Conservation (phyloP, 345 rosid species). For the Euphorbia tirucalli region DNA sequence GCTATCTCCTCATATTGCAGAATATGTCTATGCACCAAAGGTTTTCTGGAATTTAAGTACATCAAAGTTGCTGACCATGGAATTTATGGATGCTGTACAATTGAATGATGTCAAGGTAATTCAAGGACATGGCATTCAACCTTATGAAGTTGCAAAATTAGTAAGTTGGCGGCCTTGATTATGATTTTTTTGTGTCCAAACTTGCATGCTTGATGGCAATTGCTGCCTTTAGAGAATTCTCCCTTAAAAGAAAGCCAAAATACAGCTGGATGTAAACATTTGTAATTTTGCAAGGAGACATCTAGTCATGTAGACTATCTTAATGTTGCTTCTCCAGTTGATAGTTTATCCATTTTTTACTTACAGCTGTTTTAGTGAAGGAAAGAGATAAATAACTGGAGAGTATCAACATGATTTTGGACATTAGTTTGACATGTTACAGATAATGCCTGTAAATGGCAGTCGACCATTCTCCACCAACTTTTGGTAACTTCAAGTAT, state of each 20-base stretch:
- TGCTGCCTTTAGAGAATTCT: neutral
- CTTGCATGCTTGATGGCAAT: neutral
- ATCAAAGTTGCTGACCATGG: conserved; percentile 87
- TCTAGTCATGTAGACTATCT: neutral
- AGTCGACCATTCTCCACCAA: neutral
- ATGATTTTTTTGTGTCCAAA: conserved; percentile 6
- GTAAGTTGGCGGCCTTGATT: conserved; percentile 44
- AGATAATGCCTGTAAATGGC: neutral
- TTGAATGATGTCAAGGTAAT: conserved; percentile 70
- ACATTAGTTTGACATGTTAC: neutral
- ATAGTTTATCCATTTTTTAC: neutral
- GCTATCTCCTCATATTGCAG: conserved; percentile 87
- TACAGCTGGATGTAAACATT: neutral
- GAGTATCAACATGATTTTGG: neutral
- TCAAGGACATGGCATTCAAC: conserved; percentile 67
- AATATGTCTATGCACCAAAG: conserved; percentile 71
- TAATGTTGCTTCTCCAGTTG: neutral
- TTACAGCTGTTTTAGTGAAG: neutral
- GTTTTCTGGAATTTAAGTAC: conserved; percentile 82
- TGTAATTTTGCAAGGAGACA: neutral
- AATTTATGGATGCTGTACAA: conserved; percentile 90
- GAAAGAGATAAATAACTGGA: neutral
- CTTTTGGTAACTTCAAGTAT: neutral
- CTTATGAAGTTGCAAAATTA: conserved; percentile 69
- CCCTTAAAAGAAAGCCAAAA: conserved; percentile 5